Base-by-base conservation (phyloP, 306 rosid species). In the Casuarina equisetifolia region DNA sequence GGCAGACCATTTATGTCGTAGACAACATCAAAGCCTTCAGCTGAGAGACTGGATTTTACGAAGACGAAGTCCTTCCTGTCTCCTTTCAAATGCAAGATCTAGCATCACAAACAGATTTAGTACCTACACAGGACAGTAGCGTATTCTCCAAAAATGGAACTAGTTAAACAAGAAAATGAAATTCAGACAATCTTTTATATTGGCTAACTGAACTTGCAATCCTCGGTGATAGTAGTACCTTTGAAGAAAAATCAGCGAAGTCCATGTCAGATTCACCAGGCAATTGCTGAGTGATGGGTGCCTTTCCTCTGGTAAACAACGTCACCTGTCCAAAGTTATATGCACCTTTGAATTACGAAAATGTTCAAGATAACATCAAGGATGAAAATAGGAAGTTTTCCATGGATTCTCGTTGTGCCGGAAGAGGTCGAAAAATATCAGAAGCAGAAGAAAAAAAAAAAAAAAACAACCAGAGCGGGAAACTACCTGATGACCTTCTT, bases 11-110 rank as follows among this genome's bases (percentile, higher is more conserved):
- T 95, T 69, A 95, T 95, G 85, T 95, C 99, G 9, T 95, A 95
- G 71, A 95, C 99, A 68, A 95, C 97, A 72, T 95, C 94, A 79
- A 83, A 95, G 76, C 97, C 97, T 79, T 89, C 66, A 46, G 90
- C 93, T 9, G 99, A 90, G 76, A 95, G 97, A 78, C 96, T 92
- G 55, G 97, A 89, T 84, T 86, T 95, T 13, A 92, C 99, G 81
- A 89, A 92, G 1, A 92, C 97, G 52, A 79, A 89, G 86, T 95
- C 99, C 78, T 85, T 73, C 78, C 99, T 92, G 84, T 95, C 97
- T 73, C 99, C 97, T 87, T 95, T 95, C 90, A 95, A 84, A 79
- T 95, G 99, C 90, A 86, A 79, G 71, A 95, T 84, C 99, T 95
- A 85, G 38, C 55, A 51, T 32, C 52, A 43, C 9, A 72, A n/a